These are phyloP conservation scores for Pseudofabraea citricarpa DNA, from an alignment of 2,329 filamentous ascomycete genomes.

Conservation along the genomic window DNA sequence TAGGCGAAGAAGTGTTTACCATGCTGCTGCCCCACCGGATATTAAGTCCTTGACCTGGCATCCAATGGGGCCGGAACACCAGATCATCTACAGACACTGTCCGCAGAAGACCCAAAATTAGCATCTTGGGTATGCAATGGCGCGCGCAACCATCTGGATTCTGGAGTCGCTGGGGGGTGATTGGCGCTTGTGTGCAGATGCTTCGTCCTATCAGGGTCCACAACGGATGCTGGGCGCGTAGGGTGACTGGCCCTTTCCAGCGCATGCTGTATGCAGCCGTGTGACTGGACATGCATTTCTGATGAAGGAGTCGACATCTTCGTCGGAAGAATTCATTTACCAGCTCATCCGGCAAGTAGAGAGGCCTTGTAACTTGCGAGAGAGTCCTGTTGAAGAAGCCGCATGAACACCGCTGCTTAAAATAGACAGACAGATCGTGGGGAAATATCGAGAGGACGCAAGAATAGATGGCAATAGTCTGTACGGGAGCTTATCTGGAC, in stretches of 20 bases:
- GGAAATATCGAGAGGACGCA: too few species aligned
- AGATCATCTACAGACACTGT: conserved; percentile 10
- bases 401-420: too few species aligned
- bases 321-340: too few species aligned
- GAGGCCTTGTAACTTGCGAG: too few species aligned
- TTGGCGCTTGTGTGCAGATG: conserved; percentile 12
- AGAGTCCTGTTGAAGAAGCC: too few species aligned
- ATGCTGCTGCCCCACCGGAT: conserved; percentile 12
- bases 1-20: conserved; percentile 10
- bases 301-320: background rate
- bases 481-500: too few species aligned
- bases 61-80: conserved; percentile 9
- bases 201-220: background rate
- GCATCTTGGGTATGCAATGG: conserved; percentile 9
- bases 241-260: background rate
- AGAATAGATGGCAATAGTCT: too few species aligned
- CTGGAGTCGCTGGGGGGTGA: conserved; percentile 6
- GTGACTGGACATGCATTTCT: background rate
- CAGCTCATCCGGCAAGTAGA: too few species aligned
- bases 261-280: background rate
- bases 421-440: too few species aligned
- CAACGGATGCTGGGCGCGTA: conserved; percentile 1
- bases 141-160: conserved; percentile 14
- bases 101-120: conserved; percentile 17
- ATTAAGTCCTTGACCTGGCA: conserved; percentile 1